Base-by-base conservation (phyloP, 257 asterid genomes). In the Vinca minor region DNA sequence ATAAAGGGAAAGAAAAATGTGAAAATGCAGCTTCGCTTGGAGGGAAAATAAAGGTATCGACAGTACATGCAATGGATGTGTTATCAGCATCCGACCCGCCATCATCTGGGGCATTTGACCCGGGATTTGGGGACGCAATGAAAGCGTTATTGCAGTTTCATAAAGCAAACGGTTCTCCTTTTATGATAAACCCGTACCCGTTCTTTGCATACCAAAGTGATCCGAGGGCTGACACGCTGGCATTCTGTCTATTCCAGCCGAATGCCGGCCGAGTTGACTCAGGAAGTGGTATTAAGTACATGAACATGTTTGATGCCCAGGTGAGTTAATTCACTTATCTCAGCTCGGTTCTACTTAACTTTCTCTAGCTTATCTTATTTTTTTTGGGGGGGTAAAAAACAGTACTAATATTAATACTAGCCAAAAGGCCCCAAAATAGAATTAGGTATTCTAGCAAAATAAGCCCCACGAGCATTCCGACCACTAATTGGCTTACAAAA, bases 241-340 rank as follows among this genome's bases (percentile, higher is more conserved):
- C 98, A 2, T 92, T 89, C 74, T 92, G 98, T 45, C 86, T 92
- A 74, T 92, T 92, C 86, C 95, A 85, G 78, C 94, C 95, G 10
- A 92, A 92, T 46, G 87, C 91, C 5, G 98, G 98, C 18, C 85
- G 98, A 39, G 76, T 72, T 1, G 98, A 92, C 74, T 45, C 95
- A 1, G 79, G 82, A 53, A 74, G 73, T 7, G 88, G 96, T 65
- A 89, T 85, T 63, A 89, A 85, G 74, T 92, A 92, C 80, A 85
- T 84, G 97, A 92, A 92, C 94, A 92, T 92, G 98, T 92, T 90
- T 68, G 98, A 92, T 73, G 96, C 98, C 13, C 98, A 92, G 97
- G 98, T 91, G 46, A 72, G 74, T 47, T 31, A 55, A 29, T 55
- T 29, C 13, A 0, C 26, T 48, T 31, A 25, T 29, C 44, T 10